Conservation (phyloP, 176 grass and related monocot genomes). For the Oryza longistaminata region DNA sequence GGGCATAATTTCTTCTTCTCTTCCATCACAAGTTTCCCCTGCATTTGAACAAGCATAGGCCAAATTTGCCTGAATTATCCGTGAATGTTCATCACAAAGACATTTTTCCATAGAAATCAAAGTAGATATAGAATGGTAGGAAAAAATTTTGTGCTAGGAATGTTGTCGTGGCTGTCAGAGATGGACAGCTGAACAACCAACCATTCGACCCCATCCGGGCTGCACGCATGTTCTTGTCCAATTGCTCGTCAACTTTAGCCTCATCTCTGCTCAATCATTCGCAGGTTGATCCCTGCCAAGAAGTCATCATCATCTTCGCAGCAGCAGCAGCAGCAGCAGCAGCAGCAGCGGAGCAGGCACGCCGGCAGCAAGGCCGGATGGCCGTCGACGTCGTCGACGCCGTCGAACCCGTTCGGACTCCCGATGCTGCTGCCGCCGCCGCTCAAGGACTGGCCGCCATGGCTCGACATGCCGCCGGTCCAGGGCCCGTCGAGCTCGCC, state of each 20-base stretch:
- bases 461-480: slow-evolving; percentile 11
- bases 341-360: background rate
- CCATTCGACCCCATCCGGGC: background rate
- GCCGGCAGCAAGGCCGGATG: slow-evolving; percentile 23
- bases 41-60: background rate
- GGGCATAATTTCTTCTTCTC: background rate
- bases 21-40: background rate
- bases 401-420: background rate
- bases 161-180: slow-evolving; percentile 30
- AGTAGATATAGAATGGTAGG: background rate
- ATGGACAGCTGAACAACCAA: slow-evolving; percentile 44
- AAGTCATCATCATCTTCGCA: background rate
- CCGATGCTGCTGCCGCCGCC: background rate
- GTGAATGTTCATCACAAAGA: background rate
- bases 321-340: slow-evolving; percentile 4
- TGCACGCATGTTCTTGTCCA: slow-evolving; percentile 15
- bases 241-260: background rate
- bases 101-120: background rate
- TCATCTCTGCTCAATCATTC: slow-evolving; percentile 20
- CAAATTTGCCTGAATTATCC: background rate
- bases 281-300: slow-evolving; percentile 12
- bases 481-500: background rate
- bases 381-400: background rate
- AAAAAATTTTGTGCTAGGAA: background rate
- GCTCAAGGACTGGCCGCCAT: slow-evolving; percentile 28